phyloP scores from a whole-genome alignment of 345 rosid species.

The Citrus cavaleriei region DNA sequence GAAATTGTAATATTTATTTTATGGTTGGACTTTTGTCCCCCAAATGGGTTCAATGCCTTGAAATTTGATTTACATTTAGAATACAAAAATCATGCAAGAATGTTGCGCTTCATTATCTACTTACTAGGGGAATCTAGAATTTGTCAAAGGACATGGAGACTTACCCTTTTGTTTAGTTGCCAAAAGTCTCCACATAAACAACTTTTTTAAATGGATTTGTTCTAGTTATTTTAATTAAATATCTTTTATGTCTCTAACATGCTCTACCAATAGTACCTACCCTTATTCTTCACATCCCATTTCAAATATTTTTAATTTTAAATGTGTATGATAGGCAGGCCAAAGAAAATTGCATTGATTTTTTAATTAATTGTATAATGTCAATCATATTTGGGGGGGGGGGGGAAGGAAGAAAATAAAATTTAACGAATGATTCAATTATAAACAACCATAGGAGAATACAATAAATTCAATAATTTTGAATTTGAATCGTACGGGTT shows the following conservation, averaged over 20 bases:
- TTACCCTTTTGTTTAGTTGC: conserved; percentile 4
- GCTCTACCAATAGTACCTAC: background rate
- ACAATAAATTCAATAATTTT: background rate
- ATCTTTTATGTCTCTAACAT: conserved; percentile 12
- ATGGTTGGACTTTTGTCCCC: background rate
- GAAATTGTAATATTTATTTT: background rate
- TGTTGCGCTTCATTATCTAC: background rate
- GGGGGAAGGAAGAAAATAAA: background rate
- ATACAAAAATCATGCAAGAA: background rate
- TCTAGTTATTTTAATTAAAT: background rate
- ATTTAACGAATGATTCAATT: background rate
- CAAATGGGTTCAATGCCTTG: background rate
- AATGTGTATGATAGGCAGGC: background rate
- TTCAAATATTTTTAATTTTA: background rate
- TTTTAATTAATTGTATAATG: background rate
- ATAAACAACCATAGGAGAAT: background rate
- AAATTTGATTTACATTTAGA: background rate
- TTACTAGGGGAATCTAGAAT: background rate
- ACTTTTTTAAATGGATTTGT: background rate
- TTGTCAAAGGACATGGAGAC: background rate
- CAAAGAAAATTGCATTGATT: background rate
- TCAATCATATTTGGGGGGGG: background rate
- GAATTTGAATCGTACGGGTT: background rate
- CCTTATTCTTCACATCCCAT: background rate
- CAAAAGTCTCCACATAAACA: conserved; percentile 12